Base-by-base conservation (phyloP, 805 yeast species). In the Hanseniaspora vineae region DNA sequence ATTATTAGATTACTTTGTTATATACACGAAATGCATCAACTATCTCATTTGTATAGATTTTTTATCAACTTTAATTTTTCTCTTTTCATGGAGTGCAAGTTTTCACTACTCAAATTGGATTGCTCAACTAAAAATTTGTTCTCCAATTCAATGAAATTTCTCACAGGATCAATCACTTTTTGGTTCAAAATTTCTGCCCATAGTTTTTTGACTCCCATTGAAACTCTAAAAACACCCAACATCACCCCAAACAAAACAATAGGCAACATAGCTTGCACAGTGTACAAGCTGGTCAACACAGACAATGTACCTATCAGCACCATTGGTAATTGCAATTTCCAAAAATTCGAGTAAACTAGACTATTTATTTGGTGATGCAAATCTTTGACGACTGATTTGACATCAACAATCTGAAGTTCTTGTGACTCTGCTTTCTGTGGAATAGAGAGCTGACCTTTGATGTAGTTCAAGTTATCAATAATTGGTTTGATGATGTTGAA, bases 271-370 rank as follows among this genome's bases (percentile, higher is more conserved):
- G 69, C 62, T 44, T 56, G 60, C 4, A 51, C 20, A 0, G 64
- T 55, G 43, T 58, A 64, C 39, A 59, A 62, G 35, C 55, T 59
- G 2, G 64, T 49, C 1, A 61, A 40, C 29, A 50, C 52, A 13
- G 67, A 67, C 5, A 56, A 50, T n/a, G 55, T 53, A 1, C 66
- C 49, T 13, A 59, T 35, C 2, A 58, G 14, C 1, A 59, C 39
- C 35, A 64, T 42, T 0, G 69, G 69, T n/a, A 64, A 44, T 45
- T 65, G 69, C 4, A 64, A 46, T 23, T 57, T 59, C 17, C 64
- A 49, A 40, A 61, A 56, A 35, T 62, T 64, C 9, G 52, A 47
- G 46, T 58, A 54, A 9, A 65, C 46, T 5, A 52, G 33, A 42
- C 55, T 60, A 23, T 57, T 55, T 4, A 58, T 60, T n/a, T 53